Evolutionary conservation across 805 yeast species (phyloP).

Genomic region (Candida khao-thaluensis): DNA sequence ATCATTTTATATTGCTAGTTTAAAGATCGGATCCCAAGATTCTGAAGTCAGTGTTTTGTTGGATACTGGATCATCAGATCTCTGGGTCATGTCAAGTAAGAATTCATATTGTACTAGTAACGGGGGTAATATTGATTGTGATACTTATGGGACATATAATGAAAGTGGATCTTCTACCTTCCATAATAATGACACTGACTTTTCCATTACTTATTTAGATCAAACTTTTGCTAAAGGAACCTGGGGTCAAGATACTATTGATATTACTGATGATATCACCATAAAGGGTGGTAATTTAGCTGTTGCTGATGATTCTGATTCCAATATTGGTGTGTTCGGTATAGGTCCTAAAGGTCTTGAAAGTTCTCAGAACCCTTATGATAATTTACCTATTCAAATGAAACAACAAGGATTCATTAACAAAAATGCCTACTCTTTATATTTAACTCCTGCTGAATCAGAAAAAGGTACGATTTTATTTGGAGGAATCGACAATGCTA

Average conservation of each 20-base stretch:
- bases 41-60: constrained; percentile 32
- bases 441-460: constrained; percentile 26
- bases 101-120: constrained; percentile 23
- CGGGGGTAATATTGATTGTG: constrained; percentile 25
- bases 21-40: constrained; percentile 29
- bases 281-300: constrained; percentile 20
- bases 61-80: constrained; percentile 44
- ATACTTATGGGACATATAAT: constrained; percentile 38
- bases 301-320: constrained; percentile 20
- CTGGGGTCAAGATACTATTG: constrained; percentile 21
- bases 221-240: constrained; percentile 39
- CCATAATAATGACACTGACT: constrained; percentile 30
- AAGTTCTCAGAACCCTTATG: constrained; percentile 19
- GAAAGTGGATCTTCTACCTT: constrained; percentile 32
- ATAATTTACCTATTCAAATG: constrained; percentile 37
- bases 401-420: constrained; percentile 35
- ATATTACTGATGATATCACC: constrained; percentile 13
- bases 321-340: constrained; percentile 23
- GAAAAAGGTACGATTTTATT: constrained; percentile 28
- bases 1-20: constrained; percentile 29
- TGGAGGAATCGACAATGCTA: constrained; percentile 33
- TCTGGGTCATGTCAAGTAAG: constrained; percentile 38
- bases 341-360: constrained; percentile 18
- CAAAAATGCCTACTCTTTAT: constrained; percentile 37
- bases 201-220: constrained; percentile 51